Evolutionary conservation across 2,329 filamentous ascomycete species (phyloP).

Genomic region (Metarhizium brunneum): DNA sequence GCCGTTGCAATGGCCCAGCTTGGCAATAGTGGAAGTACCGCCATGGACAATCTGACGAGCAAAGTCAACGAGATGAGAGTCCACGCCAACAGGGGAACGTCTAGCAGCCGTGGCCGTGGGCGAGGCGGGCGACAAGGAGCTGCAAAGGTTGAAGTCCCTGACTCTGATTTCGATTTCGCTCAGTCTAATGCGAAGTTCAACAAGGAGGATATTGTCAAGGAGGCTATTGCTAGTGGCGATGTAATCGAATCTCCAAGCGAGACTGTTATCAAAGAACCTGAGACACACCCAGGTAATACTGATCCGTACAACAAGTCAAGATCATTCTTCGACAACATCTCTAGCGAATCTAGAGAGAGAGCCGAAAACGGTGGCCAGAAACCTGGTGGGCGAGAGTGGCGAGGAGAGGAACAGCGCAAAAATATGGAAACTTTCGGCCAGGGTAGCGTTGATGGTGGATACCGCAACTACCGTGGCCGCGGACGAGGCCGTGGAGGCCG

Average conservation of each 20-base stretch:
- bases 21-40: slow-evolving; percentile 31
- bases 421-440: slow-evolving; percentile 98
- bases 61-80: slow-evolving; percentile 71
- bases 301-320: slow-evolving; percentile 71
- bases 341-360: slow-evolving; percentile 83
- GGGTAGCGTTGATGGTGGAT: slow-evolving; percentile 79
- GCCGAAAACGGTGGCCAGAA: slow-evolving; percentile 60
- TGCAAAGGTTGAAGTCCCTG: slow-evolving; percentile 77
- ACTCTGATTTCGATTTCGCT: slow-evolving; percentile 87
- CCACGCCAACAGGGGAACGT: slow-evolving; percentile 43
- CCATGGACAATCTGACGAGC: slow-evolving; percentile 62
- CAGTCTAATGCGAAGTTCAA: slow-evolving; percentile 39
- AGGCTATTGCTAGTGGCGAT: slow-evolving; percentile 75
- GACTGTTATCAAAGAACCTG: slow-evolving; percentile 24
- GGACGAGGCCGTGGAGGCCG: slow-evolving; percentile 60
- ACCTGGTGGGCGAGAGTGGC: slow-evolving; percentile 77
- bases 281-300: slow-evolving; percentile 29
- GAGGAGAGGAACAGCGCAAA: slow-evolving; percentile 84
- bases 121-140: slow-evolving; percentile 35
- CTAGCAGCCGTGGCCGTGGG: slow-evolving; percentile 40
- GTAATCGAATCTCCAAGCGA: slow-evolving; percentile 40
- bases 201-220: slow-evolving; percentile 60
- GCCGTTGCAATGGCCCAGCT: slow-evolving; percentile 73
- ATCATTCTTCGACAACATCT: slow-evolving; percentile 98
- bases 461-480: slow-evolving; percentile 69